phyloP scores from a whole-genome alignment of 2,329 filamentous ascomycete genomes.

The Hymenoscyphus repandus region DNA sequence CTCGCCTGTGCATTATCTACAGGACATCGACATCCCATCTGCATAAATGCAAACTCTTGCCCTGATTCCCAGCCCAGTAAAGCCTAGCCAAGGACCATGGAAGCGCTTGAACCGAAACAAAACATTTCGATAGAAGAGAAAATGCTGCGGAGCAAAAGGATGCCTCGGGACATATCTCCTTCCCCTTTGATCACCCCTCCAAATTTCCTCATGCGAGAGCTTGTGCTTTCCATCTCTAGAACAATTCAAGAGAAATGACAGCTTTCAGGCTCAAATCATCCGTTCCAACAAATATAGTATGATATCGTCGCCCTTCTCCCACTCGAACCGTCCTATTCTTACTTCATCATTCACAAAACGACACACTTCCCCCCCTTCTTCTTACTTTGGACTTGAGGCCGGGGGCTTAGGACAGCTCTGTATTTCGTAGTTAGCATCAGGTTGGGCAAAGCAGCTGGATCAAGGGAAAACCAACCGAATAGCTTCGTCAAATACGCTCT shows the following conservation, averaged over 20 bases:
- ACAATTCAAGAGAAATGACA: slow-evolving; percentile 13
- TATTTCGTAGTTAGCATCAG: slow-evolving; percentile 16
- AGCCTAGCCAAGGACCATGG: neutral
- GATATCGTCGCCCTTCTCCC: slow-evolving; percentile 4
- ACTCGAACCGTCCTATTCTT: neutral
- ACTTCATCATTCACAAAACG: slow-evolving; percentile 47
- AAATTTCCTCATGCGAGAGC: slow-evolving; percentile 8
- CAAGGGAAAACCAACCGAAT: slow-evolving; percentile 68
- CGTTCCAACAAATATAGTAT: slow-evolving; percentile 11
- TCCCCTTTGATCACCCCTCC: neutral
- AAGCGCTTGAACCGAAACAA: slow-evolving; percentile 1
- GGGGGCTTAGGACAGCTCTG: slow-evolving; percentile 68
- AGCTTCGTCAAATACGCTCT: slow-evolving; percentile 98
- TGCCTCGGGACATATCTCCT: slow-evolving; percentile 1
- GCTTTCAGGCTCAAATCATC: slow-evolving; percentile 7
- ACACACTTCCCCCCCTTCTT: slow-evolving; percentile 62
- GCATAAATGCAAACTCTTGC: slow-evolving; percentile 11
- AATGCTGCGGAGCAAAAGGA: slow-evolving; percentile 7
- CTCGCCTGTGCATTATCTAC: slow-evolving; percentile 21
- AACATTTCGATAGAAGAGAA: slow-evolving; percentile 10
- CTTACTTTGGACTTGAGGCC: slow-evolving; percentile 50
- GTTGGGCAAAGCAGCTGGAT: neutral
- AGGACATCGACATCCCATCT: slow-evolving; percentile 22
- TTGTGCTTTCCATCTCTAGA: slow-evolving; percentile 18
- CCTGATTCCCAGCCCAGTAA: neutral